phyloP scores from a whole-genome alignment of 257 asterid species.

The Plantago ovata region DNA sequence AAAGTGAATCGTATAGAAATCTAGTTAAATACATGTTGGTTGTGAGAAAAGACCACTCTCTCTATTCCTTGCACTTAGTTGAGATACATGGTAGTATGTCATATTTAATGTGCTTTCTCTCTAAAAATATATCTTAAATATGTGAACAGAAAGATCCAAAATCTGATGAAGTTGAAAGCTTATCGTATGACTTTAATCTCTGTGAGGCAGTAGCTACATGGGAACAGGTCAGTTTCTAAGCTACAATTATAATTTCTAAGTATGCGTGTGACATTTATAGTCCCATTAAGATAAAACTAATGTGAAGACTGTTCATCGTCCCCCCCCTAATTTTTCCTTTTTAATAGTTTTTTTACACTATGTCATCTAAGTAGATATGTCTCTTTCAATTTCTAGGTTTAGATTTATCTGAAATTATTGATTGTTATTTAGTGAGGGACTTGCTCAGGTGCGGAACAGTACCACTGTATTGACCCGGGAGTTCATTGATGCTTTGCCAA shows the following conservation, averaged over 20 bases:
- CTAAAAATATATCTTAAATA: slow-evolving; percentile 19
- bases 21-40: not conserved
- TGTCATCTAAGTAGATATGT: slow-evolving; percentile 11
- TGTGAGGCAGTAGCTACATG: slow-evolving; percentile 99
- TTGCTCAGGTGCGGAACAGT: slow-evolving; percentile 94
- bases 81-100: not conserved
- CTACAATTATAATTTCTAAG: not conserved
- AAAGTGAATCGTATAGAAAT: not conserved
- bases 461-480: slow-evolving; percentile 85
- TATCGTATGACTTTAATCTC: slow-evolving; percentile 60
- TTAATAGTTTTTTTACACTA: too few species aligned
- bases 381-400: slow-evolving; percentile 10
- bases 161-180: slow-evolving; percentile 89
- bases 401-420: slow-evolving; percentile 39
- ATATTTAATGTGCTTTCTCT: slow-evolving; percentile 20
- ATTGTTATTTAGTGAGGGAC: slow-evolving; percentile 74
- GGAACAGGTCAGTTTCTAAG: slow-evolving; percentile 80
- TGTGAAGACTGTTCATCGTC: not conserved
- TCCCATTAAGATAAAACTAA: not conserved
- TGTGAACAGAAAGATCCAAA: slow-evolving; percentile 85
- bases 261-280: not conserved
- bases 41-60: not conserved
- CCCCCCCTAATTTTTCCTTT: not conserved
- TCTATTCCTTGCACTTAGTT: not conserved
- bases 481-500: slow-evolving; percentile 89